phyloP scores from a whole-genome alignment of 768 basidiomycete genomes.

The Russula sp. region DNA sequence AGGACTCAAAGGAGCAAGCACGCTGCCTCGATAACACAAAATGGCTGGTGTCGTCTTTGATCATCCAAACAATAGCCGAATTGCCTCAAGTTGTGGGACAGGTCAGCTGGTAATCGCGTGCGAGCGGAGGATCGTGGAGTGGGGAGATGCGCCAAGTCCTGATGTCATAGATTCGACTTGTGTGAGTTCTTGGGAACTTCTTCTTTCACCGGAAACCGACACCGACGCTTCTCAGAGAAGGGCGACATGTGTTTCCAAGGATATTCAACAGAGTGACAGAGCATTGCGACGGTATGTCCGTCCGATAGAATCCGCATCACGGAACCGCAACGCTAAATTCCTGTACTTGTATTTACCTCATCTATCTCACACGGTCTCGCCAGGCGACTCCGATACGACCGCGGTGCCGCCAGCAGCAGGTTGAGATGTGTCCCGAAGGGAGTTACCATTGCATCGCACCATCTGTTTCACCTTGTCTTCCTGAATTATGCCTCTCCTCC shows the following conservation, averaged over 20 bases:
- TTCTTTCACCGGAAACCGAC: slow-evolving; percentile 1
- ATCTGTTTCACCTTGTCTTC: slow-evolving; percentile 18
- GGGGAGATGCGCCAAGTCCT: neutral
- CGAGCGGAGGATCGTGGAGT: neutral
- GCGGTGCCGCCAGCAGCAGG: slow-evolving; percentile 10
- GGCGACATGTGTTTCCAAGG: slow-evolving; percentile 6
- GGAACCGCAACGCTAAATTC: slow-evolving; percentile 8
- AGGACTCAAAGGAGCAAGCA: neutral
- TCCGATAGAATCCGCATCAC: slow-evolving; percentile 16
- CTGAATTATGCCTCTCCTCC: slow-evolving; percentile 3
- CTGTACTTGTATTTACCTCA: neutral
- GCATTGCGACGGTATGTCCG: neutral
- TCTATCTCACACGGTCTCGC: neutral
- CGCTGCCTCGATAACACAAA: neutral
- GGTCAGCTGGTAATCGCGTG: neutral
- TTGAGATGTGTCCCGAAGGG: slow-evolving; percentile 10
- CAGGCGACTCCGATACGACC: slow-evolving; percentile 6
- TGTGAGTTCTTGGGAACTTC: neutral
- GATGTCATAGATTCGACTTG: neutral
- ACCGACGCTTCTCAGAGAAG: slow-evolving; percentile 6
- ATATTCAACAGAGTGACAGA: slow-evolving; percentile 7
- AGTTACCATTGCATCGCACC: slow-evolving; percentile 14
- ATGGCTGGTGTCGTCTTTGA: too few relatives aligned
- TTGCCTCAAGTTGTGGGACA: neutral
- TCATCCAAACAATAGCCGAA: too few relatives aligned